These are phyloP conservation scores for Cladorrhinum sp. DNA, from an alignment of 2,329 filamentous ascomycete species.

Conservation along the genomic window DNA sequence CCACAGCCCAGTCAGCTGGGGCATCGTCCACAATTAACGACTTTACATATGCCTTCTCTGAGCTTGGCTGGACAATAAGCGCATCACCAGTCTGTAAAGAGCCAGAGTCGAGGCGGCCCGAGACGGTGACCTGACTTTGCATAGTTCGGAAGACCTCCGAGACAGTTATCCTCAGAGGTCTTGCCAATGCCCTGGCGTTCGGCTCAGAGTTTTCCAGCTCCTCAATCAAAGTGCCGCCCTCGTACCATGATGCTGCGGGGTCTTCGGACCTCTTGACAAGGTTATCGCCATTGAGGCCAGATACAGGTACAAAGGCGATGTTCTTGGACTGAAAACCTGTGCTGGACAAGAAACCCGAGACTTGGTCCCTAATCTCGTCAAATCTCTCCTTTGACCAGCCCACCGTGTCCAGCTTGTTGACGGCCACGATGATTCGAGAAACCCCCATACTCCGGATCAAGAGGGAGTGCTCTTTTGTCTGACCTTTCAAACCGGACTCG, in stretches of 20 bases:
- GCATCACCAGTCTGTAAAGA: conserved; percentile 80
- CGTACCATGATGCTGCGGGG: conserved; percentile 71
- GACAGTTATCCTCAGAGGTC: conserved; percentile 82
- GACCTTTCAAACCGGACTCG: conserved; percentile 87
- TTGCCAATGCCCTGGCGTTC: conserved; percentile 65
- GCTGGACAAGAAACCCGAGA: conserved; percentile 75
- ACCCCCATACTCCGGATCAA: conserved; percentile 89
- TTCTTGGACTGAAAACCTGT: conserved; percentile 81
- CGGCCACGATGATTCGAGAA: conserved; percentile 79
- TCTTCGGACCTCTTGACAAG: conserved; percentile 61
- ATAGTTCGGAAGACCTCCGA: conserved; percentile 81
- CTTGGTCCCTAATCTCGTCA: conserved; percentile 78
- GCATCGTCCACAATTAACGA: conserved; percentile 74
- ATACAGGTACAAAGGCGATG: conserved; percentile 83
- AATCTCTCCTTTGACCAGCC: conserved; percentile 81
- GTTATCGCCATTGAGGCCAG: conserved; percentile 85
- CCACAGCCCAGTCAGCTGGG: conserved; percentile 81
- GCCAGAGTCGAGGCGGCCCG: conserved; percentile 82
- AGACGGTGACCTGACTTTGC: conserved; percentile 78
- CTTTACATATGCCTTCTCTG: conserved; percentile 77
- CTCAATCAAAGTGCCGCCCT: conserved; percentile 72
- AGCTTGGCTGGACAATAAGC: conserved; percentile 75
- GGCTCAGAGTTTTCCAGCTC: conserved; percentile 83
- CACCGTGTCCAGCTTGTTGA: conserved; percentile 93
- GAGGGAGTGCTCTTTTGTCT: conserved; percentile 90